Base-by-base conservation (phyloP, 2,329 filamentous ascomycete genomes). In the Acephala macrosclerotiorum region DNA sequence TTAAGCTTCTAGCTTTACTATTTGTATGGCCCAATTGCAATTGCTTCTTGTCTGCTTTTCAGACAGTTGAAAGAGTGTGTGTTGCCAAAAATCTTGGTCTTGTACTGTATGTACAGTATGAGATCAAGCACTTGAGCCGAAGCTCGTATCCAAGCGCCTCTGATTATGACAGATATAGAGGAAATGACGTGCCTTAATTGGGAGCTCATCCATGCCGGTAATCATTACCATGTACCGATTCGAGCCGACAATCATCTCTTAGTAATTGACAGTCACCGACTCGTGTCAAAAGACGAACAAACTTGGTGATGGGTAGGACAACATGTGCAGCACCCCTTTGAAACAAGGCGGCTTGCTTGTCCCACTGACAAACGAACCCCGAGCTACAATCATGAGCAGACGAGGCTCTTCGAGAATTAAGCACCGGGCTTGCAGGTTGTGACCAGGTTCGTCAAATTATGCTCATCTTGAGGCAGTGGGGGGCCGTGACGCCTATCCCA, bases 181-280 rank as follows among this genome's bases (percentile, higher is more conserved):
- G 25, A 53, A 33, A 53, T 53, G 49, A 53, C 14, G 49, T 29
- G 29, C 49, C 49, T 11, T 6, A 25, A 53, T 53, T 33, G 26
- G 25, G 49, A 53, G 14, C 3, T 33, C 1, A 59, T 59, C 57
- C 57, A 33, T 59, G 57, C 35, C 29, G 57, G 16, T 16, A 47
- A 59, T 59, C 57, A 59, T 59, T 59, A 35, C 57, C 25, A 11
- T 33, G 57, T 12, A n/a, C n/a, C 47, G 18, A 49, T 33, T 33
- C 49, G 49, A 53, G 25, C 8, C 9, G 22, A 11, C 12, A 53
- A 18, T 1, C 38, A 4, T 42, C 38, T 3, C 38, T 42, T n/a
- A 14, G 12, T n/a, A 16, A n/a, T 42, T n/a, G 29, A 42, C 18
- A 16, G 8, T 53, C 18, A 22, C 3, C 49, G 22, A 53, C 26